Evolutionary conservation across 2,329 filamentous ascomycete species (phyloP).

Genomic region (Cercospora sojina): DNA sequence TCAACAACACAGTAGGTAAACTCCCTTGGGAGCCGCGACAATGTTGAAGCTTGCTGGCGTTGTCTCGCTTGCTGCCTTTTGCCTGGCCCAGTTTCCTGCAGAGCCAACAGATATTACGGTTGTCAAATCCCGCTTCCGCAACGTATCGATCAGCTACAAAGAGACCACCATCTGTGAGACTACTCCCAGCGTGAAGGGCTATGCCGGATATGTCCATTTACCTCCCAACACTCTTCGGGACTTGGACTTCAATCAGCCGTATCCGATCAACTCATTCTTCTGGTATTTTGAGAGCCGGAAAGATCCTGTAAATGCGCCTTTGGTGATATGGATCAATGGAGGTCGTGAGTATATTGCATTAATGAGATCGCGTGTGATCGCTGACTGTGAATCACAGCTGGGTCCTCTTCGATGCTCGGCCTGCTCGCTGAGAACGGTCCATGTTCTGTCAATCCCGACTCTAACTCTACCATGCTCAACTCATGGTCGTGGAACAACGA

Average conservation of each 20-base stretch:
- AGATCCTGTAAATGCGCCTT: slow-evolving; percentile 44
- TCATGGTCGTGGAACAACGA: slow-evolving; percentile 43
- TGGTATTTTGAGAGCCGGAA: slow-evolving; percentile 54
- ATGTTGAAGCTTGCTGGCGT: background rate
- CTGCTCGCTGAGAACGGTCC: slow-evolving; percentile 53
- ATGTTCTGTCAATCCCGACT: slow-evolving; percentile 55
- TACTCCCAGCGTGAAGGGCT: slow-evolving; percentile 56
- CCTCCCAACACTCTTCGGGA: slow-evolving; percentile 8
- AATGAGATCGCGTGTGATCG: background rate
- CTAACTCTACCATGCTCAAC: slow-evolving; percentile 52
- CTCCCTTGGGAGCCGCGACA: background rate
- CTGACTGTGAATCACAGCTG: slow-evolving; percentile 35
- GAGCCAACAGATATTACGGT: slow-evolving; percentile 16
- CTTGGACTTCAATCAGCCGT: slow-evolving; percentile 1
- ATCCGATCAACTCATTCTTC: slow-evolving; percentile 14
- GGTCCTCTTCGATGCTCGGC: slow-evolving; percentile 52
- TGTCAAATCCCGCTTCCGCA: slow-evolving; percentile 9
- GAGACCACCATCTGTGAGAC: slow-evolving; percentile 54
- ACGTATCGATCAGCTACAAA: slow-evolving; percentile 25
- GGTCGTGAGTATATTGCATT: slow-evolving; percentile 39
- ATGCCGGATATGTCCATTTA: slow-evolving; percentile 60
- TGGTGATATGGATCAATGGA: slow-evolving; percentile 60
- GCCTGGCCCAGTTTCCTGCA: slow-evolving; percentile 17
- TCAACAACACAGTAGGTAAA: background rate
- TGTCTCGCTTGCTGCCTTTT: background rate